Conservation (phyloP, 2,329 filamentous ascomycete genomes). For the Hypomyces perniciosus region DNA sequence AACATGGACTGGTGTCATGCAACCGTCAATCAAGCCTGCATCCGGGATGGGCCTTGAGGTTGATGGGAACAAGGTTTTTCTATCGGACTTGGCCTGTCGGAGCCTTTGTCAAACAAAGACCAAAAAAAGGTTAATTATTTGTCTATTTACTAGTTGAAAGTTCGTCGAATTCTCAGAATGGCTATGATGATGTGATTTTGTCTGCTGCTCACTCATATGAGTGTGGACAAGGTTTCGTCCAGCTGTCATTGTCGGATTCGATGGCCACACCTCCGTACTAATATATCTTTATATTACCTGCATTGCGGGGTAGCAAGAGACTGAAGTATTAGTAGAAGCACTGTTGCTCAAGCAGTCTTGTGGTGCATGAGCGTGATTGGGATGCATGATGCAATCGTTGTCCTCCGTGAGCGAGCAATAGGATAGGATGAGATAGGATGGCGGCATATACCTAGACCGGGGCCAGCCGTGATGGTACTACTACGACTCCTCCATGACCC, state of each 20-base stretch:
- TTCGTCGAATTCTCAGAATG: too few relatives aligned
- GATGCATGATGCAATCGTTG: neutral
- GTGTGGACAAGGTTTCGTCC: neutral
- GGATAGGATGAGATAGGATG: neutral
- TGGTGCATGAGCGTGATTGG: neutral
- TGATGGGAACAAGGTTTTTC: neutral
- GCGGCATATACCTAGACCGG: neutral
- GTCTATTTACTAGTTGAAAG: neutral
- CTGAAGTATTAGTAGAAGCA: too few relatives aligned
- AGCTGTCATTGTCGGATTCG: neutral
- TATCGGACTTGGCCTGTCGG: neutral
- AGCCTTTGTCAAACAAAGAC: neutral
- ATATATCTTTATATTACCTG: neutral
- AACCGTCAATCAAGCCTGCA: slow-evolving; percentile 2
- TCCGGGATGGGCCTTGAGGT: neutral
- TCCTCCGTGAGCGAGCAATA: neutral
- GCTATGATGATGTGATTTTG: too few relatives aligned
- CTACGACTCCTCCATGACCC: neutral
- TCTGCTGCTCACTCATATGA: too few relatives aligned
- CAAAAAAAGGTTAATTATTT: slow-evolving; percentile 2
- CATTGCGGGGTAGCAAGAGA: neutral
- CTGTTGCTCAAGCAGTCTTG: too few relatives aligned
- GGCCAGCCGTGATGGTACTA: neutral
- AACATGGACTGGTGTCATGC: slow-evolving; percentile 5
- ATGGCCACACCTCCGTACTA: neutral